These are phyloP conservation scores for Saussurea involucrata DNA, from an alignment of 129 eudicot genomes.

Conservation along the genomic window DNA sequence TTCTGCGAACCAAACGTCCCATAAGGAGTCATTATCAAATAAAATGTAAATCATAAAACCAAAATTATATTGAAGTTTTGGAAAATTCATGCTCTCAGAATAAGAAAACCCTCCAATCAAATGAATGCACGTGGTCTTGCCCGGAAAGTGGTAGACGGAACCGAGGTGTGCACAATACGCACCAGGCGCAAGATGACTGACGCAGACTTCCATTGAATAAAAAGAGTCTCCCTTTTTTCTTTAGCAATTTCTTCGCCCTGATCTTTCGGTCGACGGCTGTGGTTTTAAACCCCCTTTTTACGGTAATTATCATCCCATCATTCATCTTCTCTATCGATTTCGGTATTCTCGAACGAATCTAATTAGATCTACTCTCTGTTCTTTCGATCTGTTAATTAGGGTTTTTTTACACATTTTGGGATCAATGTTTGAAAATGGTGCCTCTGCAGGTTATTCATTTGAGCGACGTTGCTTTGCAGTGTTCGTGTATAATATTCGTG, in stretches of 20 bases:
- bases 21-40: too few relatives aligned
- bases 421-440: conserved; percentile 4
- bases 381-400: conserved; percentile 20
- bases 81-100: too few relatives aligned
- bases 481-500: neutral
- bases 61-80: too few relatives aligned
- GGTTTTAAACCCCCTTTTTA: neutral
- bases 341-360: neutral
- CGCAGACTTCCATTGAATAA: conserved; percentile 1
- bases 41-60: too few relatives aligned
- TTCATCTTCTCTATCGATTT: conserved; percentile 4
- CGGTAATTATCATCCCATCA: conserved; percentile 3
- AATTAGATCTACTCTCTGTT: conserved; percentile 16
- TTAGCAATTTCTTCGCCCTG: neutral
- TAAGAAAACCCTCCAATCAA: neutral
- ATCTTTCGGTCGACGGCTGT: conserved; percentile 22
- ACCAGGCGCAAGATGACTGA: neutral
- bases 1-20: too few relatives aligned
- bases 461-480: neutral
- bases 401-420: neutral
- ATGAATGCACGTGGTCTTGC: neutral
- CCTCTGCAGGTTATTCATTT: conserved; percentile 17
- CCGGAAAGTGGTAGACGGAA: neutral
- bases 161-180: neutral
- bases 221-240: neutral